Base-by-base conservation (phyloP, 768 basidiomycete species). In the Trametes elegans region DNA sequence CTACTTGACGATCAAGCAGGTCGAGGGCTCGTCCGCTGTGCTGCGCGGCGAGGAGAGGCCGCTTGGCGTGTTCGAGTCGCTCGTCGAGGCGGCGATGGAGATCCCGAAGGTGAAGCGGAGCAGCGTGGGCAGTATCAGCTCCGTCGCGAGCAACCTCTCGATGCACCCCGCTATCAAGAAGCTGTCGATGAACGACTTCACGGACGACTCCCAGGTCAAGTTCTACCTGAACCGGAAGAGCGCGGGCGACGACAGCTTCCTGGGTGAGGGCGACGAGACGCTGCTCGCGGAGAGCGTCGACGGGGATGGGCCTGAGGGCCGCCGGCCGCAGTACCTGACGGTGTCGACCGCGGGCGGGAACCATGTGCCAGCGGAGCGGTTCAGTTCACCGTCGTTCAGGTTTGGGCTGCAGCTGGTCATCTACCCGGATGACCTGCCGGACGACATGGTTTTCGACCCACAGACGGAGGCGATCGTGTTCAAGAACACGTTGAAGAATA, bases 151-250 rank as follows among this genome's bases (percentile, higher is more conserved):
- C 66, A 94, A 95, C 66, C 77, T 98, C 24, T 90, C 89, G 3
- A 87, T 91, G 82, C 92, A 98, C 66, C 95, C 96, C 16, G 95
- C 97, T 14, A 99, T 98, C 71, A 87, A 84, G 66, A 91, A 90
- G 67, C 74, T 98, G 35, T 84, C 90, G 40, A 96, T 97, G 93
- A 97, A 95, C 64, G 97, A 98, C 68, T 98, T 95, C 66, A 90
- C 90, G 38, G 97, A 99, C 62, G 97, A 98, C 67, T 93, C 94
- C 3, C 86, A 88, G 0, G 95, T 98, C 72, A 98, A 98, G 71
- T 89, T 98, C 71, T 99, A 97, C 71, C 71, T 98, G 59, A 93
- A 98, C 68, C 77, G 90, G 49, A 75, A 79, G 24, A 72, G 77
- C 7, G 67, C 68, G 14, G 71, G 58, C 1, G 78, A 79, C 39